Evolutionary conservation across 75 land plant genomes (phyloP).

Genomic region (Larix kaempferi): DNA sequence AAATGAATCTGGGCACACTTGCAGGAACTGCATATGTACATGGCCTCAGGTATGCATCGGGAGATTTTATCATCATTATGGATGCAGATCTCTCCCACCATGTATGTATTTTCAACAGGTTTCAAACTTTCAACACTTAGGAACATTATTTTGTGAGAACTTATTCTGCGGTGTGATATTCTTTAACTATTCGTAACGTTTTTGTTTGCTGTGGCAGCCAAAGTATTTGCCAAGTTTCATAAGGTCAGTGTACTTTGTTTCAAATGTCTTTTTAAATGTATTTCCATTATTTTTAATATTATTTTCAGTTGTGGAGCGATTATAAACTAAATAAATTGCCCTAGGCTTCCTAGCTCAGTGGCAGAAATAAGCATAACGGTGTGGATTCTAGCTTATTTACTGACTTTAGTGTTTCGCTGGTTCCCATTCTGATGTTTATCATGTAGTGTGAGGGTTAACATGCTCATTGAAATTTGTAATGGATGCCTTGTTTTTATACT

Average conservation of each 20-base stretch:
- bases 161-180: not conserved
- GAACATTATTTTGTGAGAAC: not conserved
- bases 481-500: not conserved
- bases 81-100: constrained; percentile 98
- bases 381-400: not conserved
- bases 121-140: not conserved
- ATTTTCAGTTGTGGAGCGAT: not conserved
- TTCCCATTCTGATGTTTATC: not conserved
- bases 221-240: constrained; percentile 93
- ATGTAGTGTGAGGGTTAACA: not conserved
- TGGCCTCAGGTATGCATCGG: constrained; percentile 93
- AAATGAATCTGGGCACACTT: constrained; percentile 11
- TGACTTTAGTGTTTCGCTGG: not conserved
- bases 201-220: constrained; percentile 63
- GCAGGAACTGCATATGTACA: constrained; percentile 94
- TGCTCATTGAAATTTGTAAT: not conserved
- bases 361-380: not conserved
- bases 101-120: constrained; percentile 35
- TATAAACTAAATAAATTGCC: not conserved
- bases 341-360: not conserved
- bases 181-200: not conserved
- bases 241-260: constrained; percentile 43
- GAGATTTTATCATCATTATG: constrained; percentile 88
- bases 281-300: not conserved
- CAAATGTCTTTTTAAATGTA: not conserved